Evolutionary conservation across 768 basidiomycete species (phyloP).

Genomic region (Leccinum rimulosum): DNA sequence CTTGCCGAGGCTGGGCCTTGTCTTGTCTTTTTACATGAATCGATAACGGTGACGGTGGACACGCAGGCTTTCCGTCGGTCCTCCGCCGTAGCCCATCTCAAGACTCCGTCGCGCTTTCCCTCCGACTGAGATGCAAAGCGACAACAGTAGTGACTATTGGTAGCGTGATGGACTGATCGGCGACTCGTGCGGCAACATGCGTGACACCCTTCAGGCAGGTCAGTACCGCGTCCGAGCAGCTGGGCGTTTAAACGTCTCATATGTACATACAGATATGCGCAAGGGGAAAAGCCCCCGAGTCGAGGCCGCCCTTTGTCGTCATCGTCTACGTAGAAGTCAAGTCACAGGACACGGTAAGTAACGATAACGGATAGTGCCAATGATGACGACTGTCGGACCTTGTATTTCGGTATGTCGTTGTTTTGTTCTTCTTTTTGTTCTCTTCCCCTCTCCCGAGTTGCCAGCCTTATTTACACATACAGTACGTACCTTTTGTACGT

Average conservation of each 20-base stretch:
- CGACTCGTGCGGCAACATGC: too few species aligned
- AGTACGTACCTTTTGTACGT: background rate
- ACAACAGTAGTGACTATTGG: too few species aligned
- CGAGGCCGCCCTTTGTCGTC: background rate
- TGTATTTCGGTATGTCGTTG: background rate
- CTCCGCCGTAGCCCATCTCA: background rate
- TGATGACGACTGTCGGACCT: background rate
- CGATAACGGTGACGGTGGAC: background rate
- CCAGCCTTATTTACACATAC: background rate
- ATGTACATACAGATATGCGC: background rate
- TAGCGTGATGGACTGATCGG: too few species aligned
- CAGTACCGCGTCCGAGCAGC: background rate
- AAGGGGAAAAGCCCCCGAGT: background rate
- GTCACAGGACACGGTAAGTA: background rate
- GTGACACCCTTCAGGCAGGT: background rate
- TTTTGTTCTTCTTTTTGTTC: background rate
- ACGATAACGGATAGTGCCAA: background rate
- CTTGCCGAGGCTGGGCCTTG: too few species aligned
- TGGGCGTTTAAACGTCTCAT: background rate
- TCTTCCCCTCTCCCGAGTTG: too few species aligned
- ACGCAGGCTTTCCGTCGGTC: background rate
- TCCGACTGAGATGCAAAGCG: background rate
- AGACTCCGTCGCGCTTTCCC: background rate
- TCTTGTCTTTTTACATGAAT: background rate
- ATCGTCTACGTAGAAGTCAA: background rate